Evolutionary conservation across 345 rosid species (phyloP), one percentile per base, ranked within the genome.

Genomic region (Adansonia digitata): DNA sequence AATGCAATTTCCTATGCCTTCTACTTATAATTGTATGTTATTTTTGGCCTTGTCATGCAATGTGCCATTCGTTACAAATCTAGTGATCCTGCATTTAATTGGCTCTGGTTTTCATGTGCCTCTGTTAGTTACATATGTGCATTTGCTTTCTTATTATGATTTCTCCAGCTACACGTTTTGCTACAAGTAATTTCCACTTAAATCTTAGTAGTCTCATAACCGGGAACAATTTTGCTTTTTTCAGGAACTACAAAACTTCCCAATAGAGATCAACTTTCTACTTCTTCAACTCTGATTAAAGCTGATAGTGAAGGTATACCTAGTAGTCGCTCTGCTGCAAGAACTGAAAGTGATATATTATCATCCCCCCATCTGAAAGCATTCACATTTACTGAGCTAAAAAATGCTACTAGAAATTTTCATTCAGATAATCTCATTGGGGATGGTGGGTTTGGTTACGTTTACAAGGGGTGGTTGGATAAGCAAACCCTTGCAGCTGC

Each of bases 391-490:
- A 59, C 42, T 20, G 97, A 91, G 83, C 87, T 93, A 15, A 82
- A 75, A 80, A 84, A 56, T 18, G 93, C 97, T 15, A 88, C 97
- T 4, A 80, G 86, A 77, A 89, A 89, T 79, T 94, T 94, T 80
- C 79, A 84, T 69, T 74, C 81, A 0, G 92, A 88, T 37, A 78
- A 84, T 83, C 82, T 90, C 26, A 75, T 94, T 49, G 98, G 98
- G 9, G 93, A 92, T 88, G 98, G 98, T 69, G 98, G 98, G 22
- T 94, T 94, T 74, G 98, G 97, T 0, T 82, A 63, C 79, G 98
- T 94, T 53, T 87, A 85, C 84, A 90, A 89, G 74, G 97, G 98
- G 17, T 94, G 92, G 90, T 65, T 92, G 72, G 87, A 86, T 78
- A 85, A 78, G 60, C 80, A 82, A 45, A 79, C 85, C 5, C 76